Evolutionary conservation across 2,329 filamentous ascomycete genomes (phyloP), one percentile per base, ranked within the genome.

Genomic region (Sporothrix schenckii): DNA sequence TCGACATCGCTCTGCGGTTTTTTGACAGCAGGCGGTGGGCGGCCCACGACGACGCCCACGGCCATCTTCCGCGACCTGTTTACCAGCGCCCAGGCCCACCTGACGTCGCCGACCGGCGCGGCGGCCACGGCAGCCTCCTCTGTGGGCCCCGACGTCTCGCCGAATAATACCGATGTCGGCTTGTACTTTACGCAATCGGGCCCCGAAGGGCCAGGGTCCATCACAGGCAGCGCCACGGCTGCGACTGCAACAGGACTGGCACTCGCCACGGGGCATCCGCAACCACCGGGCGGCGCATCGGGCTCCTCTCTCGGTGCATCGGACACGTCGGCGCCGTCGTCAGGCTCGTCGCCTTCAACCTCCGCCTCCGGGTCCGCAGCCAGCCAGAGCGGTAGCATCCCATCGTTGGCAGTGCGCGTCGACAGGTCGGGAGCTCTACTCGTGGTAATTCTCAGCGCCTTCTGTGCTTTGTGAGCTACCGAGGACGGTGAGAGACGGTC

Each of bases 221-320:
- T 84, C 70, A 83, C 81, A 41, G 81, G 82, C 14, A 78, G 76
- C 53, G 80, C 80, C 10, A 77, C 79, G 24, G 75, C 74, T 13
- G 80, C 80, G 13, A 80, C 79, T 6, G 76, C 75, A 50, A 78
- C 76, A 21, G 74, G 70, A 10, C 67, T 73, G 2, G 52, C 61
- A 21, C 53, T 72, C 7, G 72, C 71, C 14, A 73, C 72, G 4
- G 72, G 71, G 14, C 63, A 56, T 27, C 72, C 69, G 11, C 54
- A 30, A 3, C 47, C 53, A n/a, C 66, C 27, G 30, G 69, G 44
- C 19, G 30, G 49, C 9, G 50, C 50, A 27, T 54, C 52, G 16
- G 24, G 27, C 2, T 16, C 56, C 13, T 65, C 60, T 4, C 19
- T 24, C 3, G 21, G 54, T 7, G 16, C 30, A 3, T 44, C 69